These are phyloP conservation scores for Chlorociboria aeruginascens DNA, from an alignment of 495 filamentous ascomycete species.

Conservation along the genomic window DNA sequence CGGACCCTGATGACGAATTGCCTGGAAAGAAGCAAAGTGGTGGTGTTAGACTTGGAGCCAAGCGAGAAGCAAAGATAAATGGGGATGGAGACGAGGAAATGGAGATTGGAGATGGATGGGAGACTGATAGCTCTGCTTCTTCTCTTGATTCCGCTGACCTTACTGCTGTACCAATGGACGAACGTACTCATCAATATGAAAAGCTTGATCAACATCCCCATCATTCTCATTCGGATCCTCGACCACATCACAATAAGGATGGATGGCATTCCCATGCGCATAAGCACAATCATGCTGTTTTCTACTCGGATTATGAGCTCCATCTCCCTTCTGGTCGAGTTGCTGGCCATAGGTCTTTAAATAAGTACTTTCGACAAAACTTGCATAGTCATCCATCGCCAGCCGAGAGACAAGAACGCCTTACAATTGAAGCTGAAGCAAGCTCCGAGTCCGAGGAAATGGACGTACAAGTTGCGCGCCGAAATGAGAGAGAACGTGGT, in stretches of 20 bases:
- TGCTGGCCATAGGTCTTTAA: slow-evolving; percentile 82
- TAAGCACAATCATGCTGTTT: slow-evolving; percentile 53
- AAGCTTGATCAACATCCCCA: slow-evolving; percentile 50
- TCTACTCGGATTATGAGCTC: slow-evolving; percentile 83
- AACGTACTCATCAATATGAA: slow-evolving; percentile 46
- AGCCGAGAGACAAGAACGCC: slow-evolving; percentile 49
- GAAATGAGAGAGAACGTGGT: slow-evolving; percentile 33
- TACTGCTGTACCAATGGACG: slow-evolving; percentile 56
- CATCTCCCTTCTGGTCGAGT: slow-evolving; percentile 84
- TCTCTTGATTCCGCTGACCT: slow-evolving; percentile 71
- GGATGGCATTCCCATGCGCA: slow-evolving; percentile 65
- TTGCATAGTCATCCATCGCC: slow-evolving; percentile 66
- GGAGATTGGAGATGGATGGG: slow-evolving; percentile 66
- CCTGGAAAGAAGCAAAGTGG: slow-evolving; percentile 34
- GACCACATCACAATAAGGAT: slow-evolving; percentile 54
- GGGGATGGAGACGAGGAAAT: slow-evolving; percentile 36
- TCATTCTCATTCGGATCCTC: slow-evolving; percentile 49
- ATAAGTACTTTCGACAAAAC: slow-evolving; percentile 86
- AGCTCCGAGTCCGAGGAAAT: slow-evolving; percentile 22
- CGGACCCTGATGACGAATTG: slow-evolving; percentile 33
- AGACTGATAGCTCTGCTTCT: slow-evolving; percentile 79
- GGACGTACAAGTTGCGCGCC: slow-evolving; percentile 20
- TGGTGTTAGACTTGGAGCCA: slow-evolving; percentile 45
- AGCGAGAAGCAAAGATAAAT: slow-evolving; percentile 33
- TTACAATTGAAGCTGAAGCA: slow-evolving; percentile 38